A percentile compares a stretch with the other conserved stretches of the same genome.
Conservation (phyloP, 169 alveolate genomes). For the Eimeria maxima region DNA sequence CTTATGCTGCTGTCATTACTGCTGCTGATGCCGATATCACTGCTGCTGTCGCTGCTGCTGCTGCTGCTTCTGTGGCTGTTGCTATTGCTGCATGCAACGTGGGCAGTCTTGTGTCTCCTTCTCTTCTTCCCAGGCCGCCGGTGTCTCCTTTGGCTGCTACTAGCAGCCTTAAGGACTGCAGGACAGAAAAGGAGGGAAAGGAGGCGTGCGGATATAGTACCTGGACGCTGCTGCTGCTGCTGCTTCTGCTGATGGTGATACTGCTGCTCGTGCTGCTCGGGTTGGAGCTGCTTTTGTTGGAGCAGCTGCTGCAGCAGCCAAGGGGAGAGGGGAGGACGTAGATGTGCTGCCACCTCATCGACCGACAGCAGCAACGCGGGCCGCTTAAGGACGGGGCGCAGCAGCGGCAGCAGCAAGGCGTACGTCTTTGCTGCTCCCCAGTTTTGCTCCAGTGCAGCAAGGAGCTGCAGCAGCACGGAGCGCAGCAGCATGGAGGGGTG, state of each 20-base stretch:
- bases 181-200: constrained; percentile 23
- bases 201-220: neutral
- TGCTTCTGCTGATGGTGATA: too few species aligned
- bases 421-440: constrained; percentile 73
- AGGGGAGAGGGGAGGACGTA: constrained; percentile 40
- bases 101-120: neutral
- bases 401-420: constrained; percentile 72
- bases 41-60: constrained; percentile 16
- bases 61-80: neutral
- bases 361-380: neutral
- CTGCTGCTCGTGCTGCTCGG: too few species aligned
- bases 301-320: constrained; percentile 44
- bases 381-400: constrained; percentile 1
- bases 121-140: neutral
- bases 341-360: constrained; percentile 14
- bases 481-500: constrained; percentile 22
- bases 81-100: neutral
- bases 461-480: constrained; percentile 51
- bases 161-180: neutral
- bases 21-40: constrained; percentile 36
- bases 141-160: neutral
- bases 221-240: constrained; percentile 63
- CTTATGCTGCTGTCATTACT: constrained; percentile 13
- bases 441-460: neutral
- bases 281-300: too few species aligned